A percentile compares a stretch with the other conserved stretches of the same genome.
phyloP scores from a whole-genome alignment of 257 asterid genomes.

The Anisodus tanguticus region DNA sequence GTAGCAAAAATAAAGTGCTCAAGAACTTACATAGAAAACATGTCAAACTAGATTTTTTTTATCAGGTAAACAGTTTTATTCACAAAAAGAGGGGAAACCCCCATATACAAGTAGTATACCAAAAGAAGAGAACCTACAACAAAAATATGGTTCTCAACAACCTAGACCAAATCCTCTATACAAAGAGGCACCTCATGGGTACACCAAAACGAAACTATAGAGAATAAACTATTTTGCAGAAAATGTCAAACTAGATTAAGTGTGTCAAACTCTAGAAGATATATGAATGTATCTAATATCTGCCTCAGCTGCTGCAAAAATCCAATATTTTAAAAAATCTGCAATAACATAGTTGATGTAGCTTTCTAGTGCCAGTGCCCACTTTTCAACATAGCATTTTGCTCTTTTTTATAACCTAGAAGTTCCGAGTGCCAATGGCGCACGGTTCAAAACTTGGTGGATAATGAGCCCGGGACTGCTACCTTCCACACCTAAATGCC shows the following conservation, averaged over 20 bases:
- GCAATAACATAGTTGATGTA: not conserved
- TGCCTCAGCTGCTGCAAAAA: not conserved
- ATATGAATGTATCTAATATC: not conserved
- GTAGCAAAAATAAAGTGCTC: constrained; percentile 40
- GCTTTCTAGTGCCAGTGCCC: not conserved
- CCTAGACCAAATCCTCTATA: too few relatives aligned
- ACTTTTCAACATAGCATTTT: not conserved
- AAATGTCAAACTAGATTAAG: not conserved
- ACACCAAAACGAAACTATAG: too few relatives aligned
- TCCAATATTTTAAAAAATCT: not conserved
- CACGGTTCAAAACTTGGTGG: not conserved
- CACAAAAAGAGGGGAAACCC: too few relatives aligned
- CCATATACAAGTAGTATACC: too few relatives aligned
- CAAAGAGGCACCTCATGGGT: too few relatives aligned
- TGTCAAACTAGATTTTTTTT: not conserved
- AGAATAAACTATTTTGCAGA: not conserved
- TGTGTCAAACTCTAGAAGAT: constrained; percentile 6
- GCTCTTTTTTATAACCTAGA: not conserved
- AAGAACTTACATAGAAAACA: constrained; percentile 6
- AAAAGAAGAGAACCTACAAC: too few relatives aligned
- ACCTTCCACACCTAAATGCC: not conserved
- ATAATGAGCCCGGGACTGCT: not conserved
- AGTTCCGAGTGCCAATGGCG: not conserved
- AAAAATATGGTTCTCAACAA: too few relatives aligned
- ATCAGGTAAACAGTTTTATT: too few relatives aligned